A percentile compares a stretch with the other conserved stretches of the same genome.
Conservation (phyloP, 2,329 filamentous ascomycete species). For the Metarhizium guizhouense region DNA sequence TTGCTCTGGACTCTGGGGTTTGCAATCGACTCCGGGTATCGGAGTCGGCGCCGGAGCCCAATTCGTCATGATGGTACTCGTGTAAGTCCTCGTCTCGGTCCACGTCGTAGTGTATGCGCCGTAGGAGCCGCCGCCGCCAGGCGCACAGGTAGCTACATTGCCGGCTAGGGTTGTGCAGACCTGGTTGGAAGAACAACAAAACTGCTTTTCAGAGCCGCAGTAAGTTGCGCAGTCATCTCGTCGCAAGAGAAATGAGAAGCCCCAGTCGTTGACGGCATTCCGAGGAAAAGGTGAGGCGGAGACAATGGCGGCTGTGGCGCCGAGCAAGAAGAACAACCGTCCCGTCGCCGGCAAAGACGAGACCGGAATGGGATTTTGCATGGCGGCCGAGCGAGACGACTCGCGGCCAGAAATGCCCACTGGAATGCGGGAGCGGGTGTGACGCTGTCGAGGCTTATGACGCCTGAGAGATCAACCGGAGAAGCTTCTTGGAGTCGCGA, state of each 20-base stretch:
- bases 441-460: background rate
- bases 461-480: too few relatives aligned
- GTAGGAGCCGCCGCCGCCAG: conserved; percentile 23
- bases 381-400: background rate
- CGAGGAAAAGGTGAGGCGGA: conserved; percentile 40
- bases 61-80: conserved; percentile 47
- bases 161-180: conserved; percentile 40
- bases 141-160: conserved; percentile 41
- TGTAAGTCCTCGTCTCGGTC: conserved; percentile 52
- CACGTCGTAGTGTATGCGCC: conserved; percentile 46
- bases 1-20: conserved; percentile 42
- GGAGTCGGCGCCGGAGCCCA: conserved; percentile 35
- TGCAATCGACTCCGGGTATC: conserved; percentile 37
- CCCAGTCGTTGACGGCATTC: conserved; percentile 37
- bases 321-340: conserved; percentile 28
- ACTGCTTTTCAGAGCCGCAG: conserved; percentile 46
- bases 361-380: conserved; percentile 1
- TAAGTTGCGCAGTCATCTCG: conserved; percentile 38
- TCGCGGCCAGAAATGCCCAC: background rate
- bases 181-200: conserved; percentile 42
- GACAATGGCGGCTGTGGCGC: conserved; percentile 20
- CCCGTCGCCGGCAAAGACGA: conserved; percentile 6
- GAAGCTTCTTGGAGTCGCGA: background rate
- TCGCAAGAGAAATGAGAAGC: conserved; percentile 40
- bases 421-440: conserved; percentile 5